These are phyloP conservation scores for Phytophthora meadii DNA, from an alignment of 352 stramenopile genomes.

Conservation along the genomic window DNA sequence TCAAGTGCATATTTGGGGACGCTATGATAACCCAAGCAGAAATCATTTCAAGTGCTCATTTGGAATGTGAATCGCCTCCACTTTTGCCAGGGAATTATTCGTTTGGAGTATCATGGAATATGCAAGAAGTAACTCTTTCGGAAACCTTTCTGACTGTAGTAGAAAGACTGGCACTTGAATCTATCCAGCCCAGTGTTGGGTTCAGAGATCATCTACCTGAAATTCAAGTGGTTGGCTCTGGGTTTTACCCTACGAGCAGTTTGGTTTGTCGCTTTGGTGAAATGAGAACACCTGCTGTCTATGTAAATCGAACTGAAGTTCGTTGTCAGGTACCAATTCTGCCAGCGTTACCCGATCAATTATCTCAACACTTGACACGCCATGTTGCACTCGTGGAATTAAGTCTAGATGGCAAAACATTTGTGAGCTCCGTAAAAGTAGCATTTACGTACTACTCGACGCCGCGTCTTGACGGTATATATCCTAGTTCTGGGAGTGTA, in stretches of 20 bases:
- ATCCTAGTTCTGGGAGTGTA: conserved; percentile 30
- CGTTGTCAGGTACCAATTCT: conserved; percentile 22
- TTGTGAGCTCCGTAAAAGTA: conserved; percentile 14
- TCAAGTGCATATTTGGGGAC: conserved; percentile 34
- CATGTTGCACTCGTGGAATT: conserved; percentile 25
- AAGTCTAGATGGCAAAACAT: conserved; percentile 38
- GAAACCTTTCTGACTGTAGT: conserved; percentile 16
- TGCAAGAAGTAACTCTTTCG: conserved; percentile 32
- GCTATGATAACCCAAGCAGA: conserved; percentile 4
- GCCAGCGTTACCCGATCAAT: conserved; percentile 1
- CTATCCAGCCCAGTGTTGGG: conserved; percentile 30
- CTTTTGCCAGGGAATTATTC: conserved; percentile 38
- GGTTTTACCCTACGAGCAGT: conserved; percentile 24
- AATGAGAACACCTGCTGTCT: conserved; percentile 14
- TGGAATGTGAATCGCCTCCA: conserved; percentile 38
- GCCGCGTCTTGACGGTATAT: conserved; percentile 24
- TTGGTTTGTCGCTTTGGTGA: conserved; percentile 44
- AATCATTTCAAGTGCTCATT: conserved; percentile 26
- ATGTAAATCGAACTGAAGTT: conserved; percentile 36
- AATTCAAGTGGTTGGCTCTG: conserved; percentile 32
- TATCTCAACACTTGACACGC: not conserved
- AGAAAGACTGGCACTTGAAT: conserved; percentile 26
- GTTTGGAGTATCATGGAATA: conserved; percentile 49
- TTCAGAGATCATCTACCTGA: conserved; percentile 16
- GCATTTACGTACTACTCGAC: conserved; percentile 34